These are phyloP conservation scores for Lichina pygmaea DNA, from an alignment of 495 filamentous ascomycete genomes.

Conservation along the genomic window DNA sequence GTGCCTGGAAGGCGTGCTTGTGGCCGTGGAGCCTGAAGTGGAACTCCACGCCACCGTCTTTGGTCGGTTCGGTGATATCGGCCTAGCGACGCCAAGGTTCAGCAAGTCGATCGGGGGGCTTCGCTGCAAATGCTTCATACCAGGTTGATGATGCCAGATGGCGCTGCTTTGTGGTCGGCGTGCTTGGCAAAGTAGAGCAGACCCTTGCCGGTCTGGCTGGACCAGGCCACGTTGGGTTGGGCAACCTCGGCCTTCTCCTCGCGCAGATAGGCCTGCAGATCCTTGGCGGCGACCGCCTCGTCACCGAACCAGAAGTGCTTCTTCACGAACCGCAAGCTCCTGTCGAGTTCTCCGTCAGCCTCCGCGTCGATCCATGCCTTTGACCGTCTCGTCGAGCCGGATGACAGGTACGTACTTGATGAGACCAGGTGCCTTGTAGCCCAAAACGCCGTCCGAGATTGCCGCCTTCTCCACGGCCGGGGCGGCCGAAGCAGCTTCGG, in stretches of 20 bases:
- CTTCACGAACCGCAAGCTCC: constrained; percentile 39
- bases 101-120: neutral
- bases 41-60: constrained; percentile 56
- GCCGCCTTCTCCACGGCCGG: neutral
- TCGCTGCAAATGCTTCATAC: constrained; percentile 21
- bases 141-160: constrained; percentile 60
- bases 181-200: constrained; percentile 82
- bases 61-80: constrained; percentile 54
- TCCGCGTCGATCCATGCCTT: constrained; percentile 1
- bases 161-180: constrained; percentile 49
- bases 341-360: constrained; percentile 6
- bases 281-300: constrained; percentile 49
- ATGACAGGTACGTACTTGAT: constrained; percentile 48
- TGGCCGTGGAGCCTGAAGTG: constrained; percentile 56
- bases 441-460: constrained; percentile 6
- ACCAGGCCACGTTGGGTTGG: constrained; percentile 64
- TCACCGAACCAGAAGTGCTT: constrained; percentile 85
- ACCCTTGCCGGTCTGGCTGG: constrained; percentile 81
- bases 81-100: constrained; percentile 21
- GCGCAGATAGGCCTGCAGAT: constrained; percentile 46
- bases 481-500: neutral
- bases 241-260: constrained; percentile 66
- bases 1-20: constrained; percentile 74
- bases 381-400: neutral
- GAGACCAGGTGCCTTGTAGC: constrained; percentile 63